Evolutionary conservation across 2,329 filamentous ascomycete genomes (phyloP).

Genomic region (Trichothecium roseum): DNA sequence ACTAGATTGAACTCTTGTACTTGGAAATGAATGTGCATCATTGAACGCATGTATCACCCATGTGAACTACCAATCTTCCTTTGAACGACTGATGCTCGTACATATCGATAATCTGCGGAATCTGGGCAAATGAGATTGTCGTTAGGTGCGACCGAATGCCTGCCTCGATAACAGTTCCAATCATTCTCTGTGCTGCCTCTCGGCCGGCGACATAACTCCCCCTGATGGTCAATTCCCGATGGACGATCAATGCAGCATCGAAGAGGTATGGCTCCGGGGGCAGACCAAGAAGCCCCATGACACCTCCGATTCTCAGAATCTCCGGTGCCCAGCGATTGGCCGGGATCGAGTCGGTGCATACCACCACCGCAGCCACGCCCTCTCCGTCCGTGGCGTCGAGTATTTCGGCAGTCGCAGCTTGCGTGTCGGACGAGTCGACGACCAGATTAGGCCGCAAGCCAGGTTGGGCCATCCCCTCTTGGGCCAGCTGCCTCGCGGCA

Average conservation of each 20-base stretch:
- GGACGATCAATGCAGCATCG: slow-evolving; percentile 17
- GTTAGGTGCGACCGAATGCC: slow-evolving; percentile 17
- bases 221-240: slow-evolving; percentile 17
- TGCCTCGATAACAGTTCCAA: slow-evolving; percentile 14
- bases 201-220: slow-evolving; percentile 20
- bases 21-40: too few relatives aligned
- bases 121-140: slow-evolving; percentile 12
- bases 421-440: slow-evolving; percentile 12
- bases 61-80: slow-evolving; percentile 17
- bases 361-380: slow-evolving; percentile 18
- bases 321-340: slow-evolving; percentile 19
- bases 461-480: slow-evolving; percentile 11
- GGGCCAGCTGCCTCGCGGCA: slow-evolving; percentile 16
- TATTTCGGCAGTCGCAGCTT: slow-evolving; percentile 11
- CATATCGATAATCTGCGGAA: slow-evolving; percentile 14
- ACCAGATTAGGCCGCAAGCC: slow-evolving; percentile 15
- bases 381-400: slow-evolving; percentile 17
- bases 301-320: slow-evolving; percentile 17
- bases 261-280: slow-evolving; percentile 20
- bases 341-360: slow-evolving; percentile 19
- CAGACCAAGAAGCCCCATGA: slow-evolving; percentile 17
- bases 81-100: slow-evolving; percentile 17
- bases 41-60: too few relatives aligned
- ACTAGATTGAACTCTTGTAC: too few relatives aligned
- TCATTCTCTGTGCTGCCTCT: slow-evolving; percentile 18